Percentiles rank a stretch among this genome's conserved stretches.
Evolutionary conservation across 2,329 filamentous ascomycete species (phyloP).

Genomic region (Fonsecaea nubica): DNA sequence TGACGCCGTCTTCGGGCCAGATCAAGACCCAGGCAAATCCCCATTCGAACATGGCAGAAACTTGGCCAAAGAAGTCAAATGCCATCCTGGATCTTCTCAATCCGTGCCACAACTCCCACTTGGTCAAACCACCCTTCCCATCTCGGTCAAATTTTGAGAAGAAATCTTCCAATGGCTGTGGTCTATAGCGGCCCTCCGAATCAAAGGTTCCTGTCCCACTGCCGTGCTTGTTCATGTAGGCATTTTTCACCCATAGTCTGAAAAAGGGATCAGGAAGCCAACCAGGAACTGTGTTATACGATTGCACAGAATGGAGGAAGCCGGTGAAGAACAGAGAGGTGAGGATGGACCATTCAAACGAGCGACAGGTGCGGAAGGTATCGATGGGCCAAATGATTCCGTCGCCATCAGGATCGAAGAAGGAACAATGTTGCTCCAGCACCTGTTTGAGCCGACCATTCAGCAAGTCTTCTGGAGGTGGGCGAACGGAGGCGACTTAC

Average conservation of each 20-base stretch:
- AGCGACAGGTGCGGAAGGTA: constrained; percentile 57
- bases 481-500: constrained; percentile 31
- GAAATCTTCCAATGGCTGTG: constrained; percentile 57
- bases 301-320: constrained; percentile 59
- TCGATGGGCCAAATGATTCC: constrained; percentile 61
- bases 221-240: constrained; percentile 55
- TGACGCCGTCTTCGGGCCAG: constrained; percentile 42
- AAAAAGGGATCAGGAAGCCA: constrained; percentile 56
- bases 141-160: constrained; percentile 54
- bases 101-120: constrained; percentile 43
- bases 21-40: constrained; percentile 43
- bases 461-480: neutral
- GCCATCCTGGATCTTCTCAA: constrained; percentile 20
- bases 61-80: constrained; percentile 40
- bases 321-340: constrained; percentile 54
- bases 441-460: constrained; percentile 37
- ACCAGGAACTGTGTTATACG: constrained; percentile 54
- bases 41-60: constrained; percentile 52
- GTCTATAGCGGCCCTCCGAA: constrained; percentile 54
- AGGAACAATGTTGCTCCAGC: constrained; percentile 61
- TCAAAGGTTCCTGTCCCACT: constrained; percentile 54
- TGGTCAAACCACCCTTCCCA: constrained; percentile 49
- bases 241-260: constrained; percentile 49
- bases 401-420: constrained; percentile 61
- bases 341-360: constrained; percentile 47